phyloP scores from a whole-genome alignment of 768 basidiomycete species.

The Lactarius vividus region DNA sequence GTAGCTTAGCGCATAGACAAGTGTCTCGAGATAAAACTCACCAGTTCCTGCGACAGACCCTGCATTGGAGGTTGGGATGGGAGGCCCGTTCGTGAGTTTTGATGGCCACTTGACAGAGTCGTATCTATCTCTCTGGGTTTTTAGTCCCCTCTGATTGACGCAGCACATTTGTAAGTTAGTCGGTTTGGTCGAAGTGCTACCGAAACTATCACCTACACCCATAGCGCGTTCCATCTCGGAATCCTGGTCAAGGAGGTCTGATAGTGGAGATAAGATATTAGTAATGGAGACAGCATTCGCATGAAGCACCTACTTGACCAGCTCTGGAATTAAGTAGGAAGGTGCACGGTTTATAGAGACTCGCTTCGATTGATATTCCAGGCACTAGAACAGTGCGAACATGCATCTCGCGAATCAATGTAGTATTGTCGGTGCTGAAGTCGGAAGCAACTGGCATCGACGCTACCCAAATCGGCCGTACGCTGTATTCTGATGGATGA shows the following conservation, averaged over 20 bases:
- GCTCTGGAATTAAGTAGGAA: constrained; percentile 24
- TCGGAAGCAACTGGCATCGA: constrained; percentile 22
- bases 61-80: constrained; percentile 4
- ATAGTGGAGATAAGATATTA: neutral
- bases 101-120: constrained; percentile 18
- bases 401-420: constrained; percentile 20
- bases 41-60: constrained; percentile 5
- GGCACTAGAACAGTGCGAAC: neutral
- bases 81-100: neutral
- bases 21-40: neutral
- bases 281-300: neutral
- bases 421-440: constrained; percentile 17
- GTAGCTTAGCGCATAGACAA: neutral
- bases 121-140: constrained; percentile 13
- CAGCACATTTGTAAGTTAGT: constrained; percentile 16
- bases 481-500: neutral
- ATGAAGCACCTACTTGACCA: constrained; percentile 19
- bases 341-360: constrained; percentile 25
- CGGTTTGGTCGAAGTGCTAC: constrained; percentile 16
- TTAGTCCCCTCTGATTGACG: constrained; percentile 9
- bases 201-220: constrained; percentile 26
- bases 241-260: constrained; percentile 30
- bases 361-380: constrained; percentile 14
- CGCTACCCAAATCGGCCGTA: constrained; percentile 9
- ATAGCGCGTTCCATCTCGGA: constrained; percentile 28